These are phyloP conservation scores for Lipomyces yamadae DNA, from an alignment of 805 yeast genomes.

Conservation along the genomic window DNA sequence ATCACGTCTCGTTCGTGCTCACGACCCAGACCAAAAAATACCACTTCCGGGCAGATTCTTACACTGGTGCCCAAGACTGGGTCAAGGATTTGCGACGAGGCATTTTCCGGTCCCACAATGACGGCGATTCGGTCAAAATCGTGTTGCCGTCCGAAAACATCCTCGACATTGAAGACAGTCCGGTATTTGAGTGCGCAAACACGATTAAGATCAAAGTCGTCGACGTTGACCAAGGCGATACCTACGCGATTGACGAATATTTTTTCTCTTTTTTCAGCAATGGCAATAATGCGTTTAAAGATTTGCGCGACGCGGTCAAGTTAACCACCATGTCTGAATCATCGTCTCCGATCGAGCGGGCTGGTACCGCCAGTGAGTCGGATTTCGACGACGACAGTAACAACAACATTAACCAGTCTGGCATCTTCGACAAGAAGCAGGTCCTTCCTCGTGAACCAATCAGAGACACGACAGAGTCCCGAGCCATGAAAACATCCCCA, in stretches of 20 bases:
- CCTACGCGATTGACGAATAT: conserved; percentile 68
- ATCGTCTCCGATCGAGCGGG: conserved; percentile 8
- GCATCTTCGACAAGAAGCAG: conserved; percentile 5
- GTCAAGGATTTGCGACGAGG: conserved; percentile 72
- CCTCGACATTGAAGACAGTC: conserved; percentile 61
- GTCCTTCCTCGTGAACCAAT: conserved; percentile 12
- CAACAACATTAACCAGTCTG: conserved; percentile 14
- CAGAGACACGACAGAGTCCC: conserved; percentile 22
- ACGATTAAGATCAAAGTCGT: conserved; percentile 65
- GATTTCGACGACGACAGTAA: conserved; percentile 21
- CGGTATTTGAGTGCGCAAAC: conserved; percentile 60
- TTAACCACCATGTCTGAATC: not conserved
- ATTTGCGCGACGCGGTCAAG: conserved; percentile 13
- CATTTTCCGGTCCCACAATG: conserved; percentile 73
- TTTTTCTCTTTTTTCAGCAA: conserved; percentile 67
- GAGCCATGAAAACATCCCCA: too few relatives aligned
- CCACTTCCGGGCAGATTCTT: conserved; percentile 75
- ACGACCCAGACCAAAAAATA: conserved; percentile 54
- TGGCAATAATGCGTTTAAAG: conserved; percentile 50
- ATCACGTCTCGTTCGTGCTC: conserved; percentile 59
- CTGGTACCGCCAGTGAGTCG: not conserved
- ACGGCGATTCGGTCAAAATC: conserved; percentile 71
- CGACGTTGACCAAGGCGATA: conserved; percentile 53
- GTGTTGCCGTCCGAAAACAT: conserved; percentile 76
- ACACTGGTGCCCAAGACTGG: conserved; percentile 80